Conservation (phyloP, 2,329 filamentous ascomycete genomes). For the Colletotrichum navitas region DNA sequence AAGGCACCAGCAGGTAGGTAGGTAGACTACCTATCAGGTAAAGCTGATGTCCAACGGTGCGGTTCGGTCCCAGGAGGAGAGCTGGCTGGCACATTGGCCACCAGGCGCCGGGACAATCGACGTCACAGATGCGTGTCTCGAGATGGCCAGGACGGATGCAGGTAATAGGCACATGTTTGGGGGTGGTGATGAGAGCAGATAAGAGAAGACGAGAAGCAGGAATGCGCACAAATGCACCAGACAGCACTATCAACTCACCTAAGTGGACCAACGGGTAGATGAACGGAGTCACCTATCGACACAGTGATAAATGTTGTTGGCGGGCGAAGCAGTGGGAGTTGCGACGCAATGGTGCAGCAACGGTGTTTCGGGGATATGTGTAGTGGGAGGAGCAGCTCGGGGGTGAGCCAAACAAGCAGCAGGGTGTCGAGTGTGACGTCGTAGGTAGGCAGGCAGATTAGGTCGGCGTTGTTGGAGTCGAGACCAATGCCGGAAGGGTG, state of each 20-base stretch:
- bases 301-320: conserved; percentile 19
- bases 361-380: conserved; percentile 15
- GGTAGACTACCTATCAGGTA: not conserved
- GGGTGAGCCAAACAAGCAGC: conserved; percentile 22
- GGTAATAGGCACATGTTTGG: conserved; percentile 14
- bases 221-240: not conserved
- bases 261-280: conserved; percentile 25
- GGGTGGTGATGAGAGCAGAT: not conserved
- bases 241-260: conserved; percentile 22
- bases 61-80: not conserved
- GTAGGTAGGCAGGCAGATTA: conserved; percentile 9
- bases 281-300: conserved; percentile 17
- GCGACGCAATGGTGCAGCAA: conserved; percentile 25
- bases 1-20: not conserved
- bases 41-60: not conserved
- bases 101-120: conserved; percentile 19
- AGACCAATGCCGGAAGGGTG: conserved; percentile 13
- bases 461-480: conserved; percentile 17
- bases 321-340: not conserved
- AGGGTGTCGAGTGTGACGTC: conserved; percentile 8
- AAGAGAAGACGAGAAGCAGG: not conserved
- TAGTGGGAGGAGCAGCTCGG: conserved; percentile 14
- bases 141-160: not conserved
- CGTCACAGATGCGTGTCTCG: conserved; percentile 24
- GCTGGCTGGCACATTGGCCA: not conserved